phyloP scores from a whole-genome alignment of 2,329 filamentous ascomycete species.

The Neoscytalidium dimidiatum region DNA sequence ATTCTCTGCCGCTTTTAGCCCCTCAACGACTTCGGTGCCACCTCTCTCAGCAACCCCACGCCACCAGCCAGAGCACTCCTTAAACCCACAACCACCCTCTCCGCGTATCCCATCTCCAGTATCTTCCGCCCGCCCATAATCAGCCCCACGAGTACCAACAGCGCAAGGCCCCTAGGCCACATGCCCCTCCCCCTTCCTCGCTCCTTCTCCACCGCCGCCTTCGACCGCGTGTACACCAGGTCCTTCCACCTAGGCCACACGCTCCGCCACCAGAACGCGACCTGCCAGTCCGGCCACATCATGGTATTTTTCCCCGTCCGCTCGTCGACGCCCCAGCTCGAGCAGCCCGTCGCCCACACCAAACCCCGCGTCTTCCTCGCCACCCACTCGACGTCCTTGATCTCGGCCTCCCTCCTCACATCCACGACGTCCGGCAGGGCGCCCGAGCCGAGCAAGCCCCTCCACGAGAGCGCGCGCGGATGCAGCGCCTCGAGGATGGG shows the following conservation, averaged over 20 bases:
- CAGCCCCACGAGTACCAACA: background rate
- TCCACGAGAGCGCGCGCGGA: background rate
- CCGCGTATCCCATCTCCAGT: background rate
- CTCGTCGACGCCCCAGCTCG: constrained; percentile 54
- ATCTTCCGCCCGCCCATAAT: background rate
- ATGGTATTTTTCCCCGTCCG: constrained; percentile 52
- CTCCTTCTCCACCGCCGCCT: constrained; percentile 23
- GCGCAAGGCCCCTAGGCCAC: background rate
- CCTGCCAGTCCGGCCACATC: constrained; percentile 57
- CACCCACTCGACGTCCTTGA: constrained; percentile 39
- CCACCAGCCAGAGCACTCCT: too few relatives aligned
- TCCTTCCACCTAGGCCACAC: constrained; percentile 46
- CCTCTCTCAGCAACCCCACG: too few relatives aligned
- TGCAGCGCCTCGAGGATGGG: constrained; percentile 42
- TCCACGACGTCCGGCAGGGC: constrained; percentile 29
- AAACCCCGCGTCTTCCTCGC: constrained; percentile 45
- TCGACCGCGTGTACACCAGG: constrained; percentile 35
- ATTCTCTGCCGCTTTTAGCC: too few relatives aligned
- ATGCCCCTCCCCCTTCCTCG: background rate
- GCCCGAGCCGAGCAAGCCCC: background rate
- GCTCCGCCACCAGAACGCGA: constrained; percentile 50
- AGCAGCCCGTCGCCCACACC: constrained; percentile 54
- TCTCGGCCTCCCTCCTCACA: constrained; percentile 40
- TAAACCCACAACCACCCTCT: background rate
- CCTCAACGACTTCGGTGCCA: too few relatives aligned